Percentiles rank a stretch among this genome's conserved stretches.
Evolutionary conservation across 257 asterid species (phyloP).

Genomic region (Rauvolfia tetraphylla): DNA sequence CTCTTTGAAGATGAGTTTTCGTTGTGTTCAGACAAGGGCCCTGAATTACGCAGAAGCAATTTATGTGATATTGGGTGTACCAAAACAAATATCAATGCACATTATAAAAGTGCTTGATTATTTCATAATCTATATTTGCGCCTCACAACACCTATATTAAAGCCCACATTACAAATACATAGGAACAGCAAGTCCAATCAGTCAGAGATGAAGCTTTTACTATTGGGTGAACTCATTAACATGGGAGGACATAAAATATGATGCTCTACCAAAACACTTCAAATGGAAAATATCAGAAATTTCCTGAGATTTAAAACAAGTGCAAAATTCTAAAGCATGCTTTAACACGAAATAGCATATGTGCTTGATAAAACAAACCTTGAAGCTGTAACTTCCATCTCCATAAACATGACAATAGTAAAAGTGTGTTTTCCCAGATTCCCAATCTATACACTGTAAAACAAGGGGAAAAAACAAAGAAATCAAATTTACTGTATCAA

Average conservation of each 20-base stretch:
- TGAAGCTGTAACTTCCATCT: conserved; percentile 52
- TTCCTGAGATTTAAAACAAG: not conserved
- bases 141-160: not conserved
- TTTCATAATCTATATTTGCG: not conserved
- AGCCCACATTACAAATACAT: not conserved
- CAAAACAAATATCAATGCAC: not conserved
- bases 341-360: not conserved
- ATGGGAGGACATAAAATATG: not conserved
- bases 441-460: conserved; percentile 64
- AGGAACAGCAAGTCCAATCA: not conserved
- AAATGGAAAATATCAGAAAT: not conserved
- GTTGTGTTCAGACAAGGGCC: conserved; percentile 61
- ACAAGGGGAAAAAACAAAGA: conserved; percentile 14
- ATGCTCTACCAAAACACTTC: not conserved
- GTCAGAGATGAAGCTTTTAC: not conserved
- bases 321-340: not conserved
- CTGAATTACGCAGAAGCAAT: conserved; percentile 33
- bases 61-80: not conserved
- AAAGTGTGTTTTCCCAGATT: conserved; percentile 52
- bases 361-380: conserved; percentile 42
- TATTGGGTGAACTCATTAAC: not conserved
- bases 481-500: not conserved
- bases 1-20: conserved; percentile 68
- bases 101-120: not conserved
- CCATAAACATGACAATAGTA: conserved; percentile 45